A percentile compares a stretch with the other conserved stretches of the same genome.
phyloP scores from a whole-genome alignment of 2,329 filamentous ascomycete species.

The Penicillium olsonii region DNA sequence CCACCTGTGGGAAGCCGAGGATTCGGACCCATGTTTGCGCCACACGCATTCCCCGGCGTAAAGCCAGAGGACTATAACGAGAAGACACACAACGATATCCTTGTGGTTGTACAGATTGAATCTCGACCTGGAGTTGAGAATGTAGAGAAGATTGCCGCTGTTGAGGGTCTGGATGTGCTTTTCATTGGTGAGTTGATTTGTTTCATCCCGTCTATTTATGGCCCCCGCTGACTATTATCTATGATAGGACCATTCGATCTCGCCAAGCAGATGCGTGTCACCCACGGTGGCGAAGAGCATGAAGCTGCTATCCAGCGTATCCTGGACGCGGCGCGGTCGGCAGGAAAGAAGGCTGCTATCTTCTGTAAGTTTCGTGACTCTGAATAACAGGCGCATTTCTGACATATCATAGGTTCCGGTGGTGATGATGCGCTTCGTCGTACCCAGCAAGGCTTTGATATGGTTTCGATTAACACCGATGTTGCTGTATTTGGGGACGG shows the following conservation, averaged over 20 bases:
- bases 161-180: constrained; percentile 44
- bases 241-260: constrained; percentile 37
- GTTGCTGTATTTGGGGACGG: constrained; percentile 34
- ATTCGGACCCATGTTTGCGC: constrained; percentile 38
- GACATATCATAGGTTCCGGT: constrained; percentile 28
- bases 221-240: neutral
- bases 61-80: constrained; percentile 35
- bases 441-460: constrained; percentile 41
- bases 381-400: neutral
- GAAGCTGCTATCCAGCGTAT: constrained; percentile 42
- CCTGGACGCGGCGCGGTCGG: constrained; percentile 34
- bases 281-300: constrained; percentile 39
- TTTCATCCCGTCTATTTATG: neutral
- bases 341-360: constrained; percentile 45
- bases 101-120: constrained; percentile 46
- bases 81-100: constrained; percentile 33
- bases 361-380: constrained; percentile 35
- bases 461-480: constrained; percentile 45
- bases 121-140: constrained; percentile 43
- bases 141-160: constrained; percentile 47
- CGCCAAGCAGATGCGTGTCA: constrained; percentile 41
- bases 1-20: constrained; percentile 35
- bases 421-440: constrained; percentile 38
- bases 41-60: constrained; percentile 32
- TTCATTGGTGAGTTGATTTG: constrained; percentile 35